Base-by-base conservation (phyloP, 352 stramenopile genomes). In the Blastocystis sp. region DNA sequence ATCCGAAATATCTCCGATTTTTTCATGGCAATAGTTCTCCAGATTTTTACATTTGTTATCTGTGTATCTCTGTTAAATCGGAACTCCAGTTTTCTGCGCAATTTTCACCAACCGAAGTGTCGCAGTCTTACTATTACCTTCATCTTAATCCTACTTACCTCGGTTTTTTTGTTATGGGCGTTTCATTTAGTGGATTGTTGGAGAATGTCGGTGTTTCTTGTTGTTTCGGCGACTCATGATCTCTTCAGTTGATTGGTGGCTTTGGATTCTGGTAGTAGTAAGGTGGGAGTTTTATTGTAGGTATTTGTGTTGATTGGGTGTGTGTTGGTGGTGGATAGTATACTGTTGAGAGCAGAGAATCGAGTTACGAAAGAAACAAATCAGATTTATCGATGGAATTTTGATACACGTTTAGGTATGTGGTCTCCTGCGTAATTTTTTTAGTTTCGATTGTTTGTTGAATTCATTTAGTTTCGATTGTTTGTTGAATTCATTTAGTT, bases 381-480 rank as follows among this genome's bases (percentile, higher is more conserved):
- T 69, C 73, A 84, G 73, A 84, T 84, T 26, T 84, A 84, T 64
- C 73, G 73, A 3, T 84, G 73, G 73, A 84, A 84, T 43, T 84
- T 84, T 26, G 56, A 84, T 47, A 66, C 55, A n/a, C 73, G 73
- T 39, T 45, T 84, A 26, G 73, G 73, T 8, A 84, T 84, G 73
- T 84, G 55, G 37, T 66, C 45, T 66, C 73, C 73, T 3, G 54
- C 37, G 15, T 84, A 55, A 55, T 66, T 13, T 82, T n/a, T 61
- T 61, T 80, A n/a, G 43, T 61, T 7, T 8, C 13, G 41, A 43
- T 26, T 79, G 59, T 68, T 68, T 68, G 59, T 37, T 68, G 59
- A 8, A 37, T 68, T 37, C 26, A n/a, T 61, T 61, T 80, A n/a
- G 43, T 61, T 7, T 8, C 13, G 41, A 43, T 26, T 79, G 59